Percentiles rank a stretch among this genome's conserved stretches.
These are phyloP conservation scores for Potentilla sterilis DNA, from an alignment of 306 rosid species.

Conservation along the genomic window DNA sequence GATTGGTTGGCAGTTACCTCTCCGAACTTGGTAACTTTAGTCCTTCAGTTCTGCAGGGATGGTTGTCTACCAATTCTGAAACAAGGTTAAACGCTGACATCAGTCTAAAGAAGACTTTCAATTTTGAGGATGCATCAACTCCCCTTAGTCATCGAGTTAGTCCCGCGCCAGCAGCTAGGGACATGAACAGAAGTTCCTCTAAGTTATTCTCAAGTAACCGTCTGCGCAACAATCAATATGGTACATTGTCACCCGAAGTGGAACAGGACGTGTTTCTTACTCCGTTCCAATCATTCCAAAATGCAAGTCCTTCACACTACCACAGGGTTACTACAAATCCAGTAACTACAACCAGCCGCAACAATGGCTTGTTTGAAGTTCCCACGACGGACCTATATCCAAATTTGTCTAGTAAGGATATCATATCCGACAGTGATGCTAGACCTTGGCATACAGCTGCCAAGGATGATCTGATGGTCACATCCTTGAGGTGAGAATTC, in stretches of 20 bases:
- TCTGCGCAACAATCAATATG: constrained; percentile 34
- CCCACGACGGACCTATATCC: constrained; percentile 29
- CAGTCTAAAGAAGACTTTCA: constrained; percentile 41
- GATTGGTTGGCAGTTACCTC: constrained; percentile 38
- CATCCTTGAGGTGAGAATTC: constrained; percentile 57
- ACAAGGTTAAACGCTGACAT: constrained; percentile 34
- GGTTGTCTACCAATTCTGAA: constrained; percentile 38
- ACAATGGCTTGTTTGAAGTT: constrained; percentile 39
- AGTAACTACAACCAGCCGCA: constrained; percentile 35
- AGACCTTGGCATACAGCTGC: constrained; percentile 41
- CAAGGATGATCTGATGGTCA: constrained; percentile 57
- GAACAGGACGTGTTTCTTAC: constrained; percentile 39
- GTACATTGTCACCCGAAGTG: constrained; percentile 40
- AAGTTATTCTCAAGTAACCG: constrained; percentile 23
- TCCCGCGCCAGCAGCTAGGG: constrained; percentile 45
- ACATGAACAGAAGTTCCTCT: constrained; percentile 35
- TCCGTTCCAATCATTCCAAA: constrained; percentile 31
- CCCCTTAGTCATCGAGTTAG: constrained; percentile 34
- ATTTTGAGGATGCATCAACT: constrained; percentile 41
- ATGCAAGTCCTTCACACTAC: constrained; percentile 42
- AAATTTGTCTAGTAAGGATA: constrained; percentile 38
- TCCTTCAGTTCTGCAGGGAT: constrained; percentile 38
- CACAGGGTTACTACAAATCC: constrained; percentile 39
- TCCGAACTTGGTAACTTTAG: constrained; percentile 38
- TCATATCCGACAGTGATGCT: constrained; percentile 45